phyloP scores from a whole-genome alignment of 352 stramenopile species.

The Pythium insidiosum region DNA sequence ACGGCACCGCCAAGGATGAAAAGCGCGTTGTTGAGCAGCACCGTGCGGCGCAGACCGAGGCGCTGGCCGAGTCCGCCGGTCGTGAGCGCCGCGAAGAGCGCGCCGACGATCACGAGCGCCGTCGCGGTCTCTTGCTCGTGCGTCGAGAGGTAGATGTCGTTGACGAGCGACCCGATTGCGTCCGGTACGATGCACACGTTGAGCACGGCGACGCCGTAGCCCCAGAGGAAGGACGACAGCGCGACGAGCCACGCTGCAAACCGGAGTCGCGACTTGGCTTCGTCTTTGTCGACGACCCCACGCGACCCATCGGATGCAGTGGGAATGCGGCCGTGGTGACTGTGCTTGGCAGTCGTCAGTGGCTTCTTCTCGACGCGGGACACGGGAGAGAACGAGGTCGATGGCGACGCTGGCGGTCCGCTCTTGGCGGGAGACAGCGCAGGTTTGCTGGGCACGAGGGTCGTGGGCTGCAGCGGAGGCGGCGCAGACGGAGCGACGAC shows the following conservation, averaged over 20 bases:
- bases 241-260: conserved; percentile 53
- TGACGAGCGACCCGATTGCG: conserved; percentile 55
- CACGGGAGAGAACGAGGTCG: background rate
- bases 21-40: conserved; percentile 66
- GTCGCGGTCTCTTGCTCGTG: conserved; percentile 68
- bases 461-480: conserved; percentile 8
- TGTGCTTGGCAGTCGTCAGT: background rate
- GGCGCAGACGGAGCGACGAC: conserved; percentile 8
- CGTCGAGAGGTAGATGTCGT: conserved; percentile 66
- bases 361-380: conserved; percentile 7
- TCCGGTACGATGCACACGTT: conserved; percentile 78
- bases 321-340: background rate
- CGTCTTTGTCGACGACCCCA: too few species aligned
- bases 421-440: conserved; percentile 9
- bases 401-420: conserved; percentile 6
- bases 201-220: conserved; percentile 54
- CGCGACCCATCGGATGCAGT: background rate
- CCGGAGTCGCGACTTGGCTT: conserved; percentile 29
- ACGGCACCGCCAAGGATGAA: conserved; percentile 47
- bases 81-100: conserved; percentile 47
- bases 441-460: conserved; percentile 7
- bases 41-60: conserved; percentile 54
- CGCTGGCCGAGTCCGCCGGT: conserved; percentile 43
- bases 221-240: conserved; percentile 78
- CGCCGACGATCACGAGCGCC: conserved; percentile 65